Evolutionary conservation across 305 asterid species (phyloP), one percentile per base, ranked within the genome.

Genomic region (Fraxinus xanthoxyloides): DNA sequence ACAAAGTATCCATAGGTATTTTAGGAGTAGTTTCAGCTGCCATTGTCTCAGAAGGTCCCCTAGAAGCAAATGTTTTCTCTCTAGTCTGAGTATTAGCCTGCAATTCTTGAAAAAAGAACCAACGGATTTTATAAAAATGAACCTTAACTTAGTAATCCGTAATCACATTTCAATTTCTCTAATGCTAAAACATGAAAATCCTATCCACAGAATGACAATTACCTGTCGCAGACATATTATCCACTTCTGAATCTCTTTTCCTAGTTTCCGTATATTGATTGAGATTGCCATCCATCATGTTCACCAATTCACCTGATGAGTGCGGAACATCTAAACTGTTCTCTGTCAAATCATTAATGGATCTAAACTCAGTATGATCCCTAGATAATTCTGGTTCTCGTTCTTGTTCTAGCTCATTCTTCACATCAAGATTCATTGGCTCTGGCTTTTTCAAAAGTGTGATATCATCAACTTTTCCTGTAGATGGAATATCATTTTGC

Each of bases 41-140:
- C 77, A 80, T 74, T 72, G 80, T 34, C 30, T 70, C 21, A 15
- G 87, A 81, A 40, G 90, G 82, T 51, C 56, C 85, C 82, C 79
- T 86, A 75, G 87, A 86, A 79, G 81, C 77, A 79, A 72, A 77
- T 46, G 86, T 70, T 80, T 81, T 76, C 86, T 67, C 91, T 28
- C 78, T 85, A 76, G 89, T 84, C 84, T 75, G 77, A 79, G 56
- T 78, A 54, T 87, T 90, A 80, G 85, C 90, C 97, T 86, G 96
- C 82, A 85, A 87, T 90, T 91, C 97, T 94, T 92, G 89, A 89
- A 89, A 70, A 87, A 88, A 84, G 84, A 84, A 87, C 81, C 81
- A 82, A 81, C 38, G 59, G 65, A 46, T 80, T 82, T 79, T 84
- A 75, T 79, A 79, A 85, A 80, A 80, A 74, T 80, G 78, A 34